Conservation (phyloP, 768 basidiomycete species). For the Hygrophorus pudorinus region DNA sequence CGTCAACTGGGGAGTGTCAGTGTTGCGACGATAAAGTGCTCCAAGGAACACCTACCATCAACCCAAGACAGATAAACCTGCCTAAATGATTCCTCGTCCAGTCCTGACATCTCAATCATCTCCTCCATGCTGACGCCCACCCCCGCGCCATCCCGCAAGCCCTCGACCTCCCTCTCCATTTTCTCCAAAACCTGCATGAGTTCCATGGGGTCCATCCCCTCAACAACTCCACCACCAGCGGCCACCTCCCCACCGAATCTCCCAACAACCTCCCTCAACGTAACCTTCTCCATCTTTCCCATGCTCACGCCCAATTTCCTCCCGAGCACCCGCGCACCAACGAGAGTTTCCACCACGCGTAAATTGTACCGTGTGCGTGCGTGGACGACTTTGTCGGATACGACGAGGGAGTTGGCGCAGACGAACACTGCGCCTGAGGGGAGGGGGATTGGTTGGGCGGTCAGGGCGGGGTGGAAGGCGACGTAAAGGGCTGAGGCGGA, state of each 20-base stretch:
- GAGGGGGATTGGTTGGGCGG: slow-evolving; percentile 58
- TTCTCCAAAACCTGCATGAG: slow-evolving; percentile 38
- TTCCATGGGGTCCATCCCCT: slow-evolving; percentile 32
- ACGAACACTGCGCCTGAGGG: slow-evolving; percentile 52
- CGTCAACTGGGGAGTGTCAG: slow-evolving; percentile 45
- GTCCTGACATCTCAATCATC: slow-evolving; percentile 58
- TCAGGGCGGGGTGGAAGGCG: slow-evolving; percentile 68
- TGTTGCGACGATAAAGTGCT: not conserved
- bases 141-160: slow-evolving; percentile 30
- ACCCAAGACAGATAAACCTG: slow-evolving; percentile 72
- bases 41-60: slow-evolving; percentile 40
- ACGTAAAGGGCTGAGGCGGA: slow-evolving; percentile 68
- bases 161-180: slow-evolving; percentile 40
- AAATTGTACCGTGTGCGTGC: slow-evolving; percentile 80
- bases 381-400: slow-evolving; percentile 68
- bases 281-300: slow-evolving; percentile 40
- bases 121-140: slow-evolving; percentile 64
- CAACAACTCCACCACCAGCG: too few relatives aligned
- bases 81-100: slow-evolving; percentile 44
- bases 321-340: slow-evolving; percentile 66
- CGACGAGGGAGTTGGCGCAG: slow-evolving; percentile 75
- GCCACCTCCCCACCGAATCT: slow-evolving; percentile 37
- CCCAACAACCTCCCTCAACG: slow-evolving; percentile 58
- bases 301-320: slow-evolving; percentile 39
- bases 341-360: slow-evolving; percentile 85